Base-by-base conservation (phyloP, 2,329 filamentous ascomycete species). In the Xylariomycetidae sp. region DNA sequence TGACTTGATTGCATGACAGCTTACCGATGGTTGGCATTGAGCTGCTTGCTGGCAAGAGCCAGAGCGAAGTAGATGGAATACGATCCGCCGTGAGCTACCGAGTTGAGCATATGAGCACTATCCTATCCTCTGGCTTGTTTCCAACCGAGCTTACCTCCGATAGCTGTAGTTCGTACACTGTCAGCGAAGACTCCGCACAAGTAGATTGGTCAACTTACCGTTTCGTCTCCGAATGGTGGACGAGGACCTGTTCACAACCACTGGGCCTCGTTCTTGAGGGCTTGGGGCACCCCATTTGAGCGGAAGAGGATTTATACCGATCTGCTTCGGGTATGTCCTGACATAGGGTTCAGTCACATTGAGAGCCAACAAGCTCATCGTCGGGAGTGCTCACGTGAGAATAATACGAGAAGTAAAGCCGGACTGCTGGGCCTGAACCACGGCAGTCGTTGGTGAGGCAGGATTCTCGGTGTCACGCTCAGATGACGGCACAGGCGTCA, bases 11-110 rank as follows among this genome's bases (percentile, higher is more conserved):
- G n/a, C n/a, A n/a, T n/a, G n/a, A n/a, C n/a, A 19, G 15, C 62
- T 34, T 54, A 74, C 73, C 63, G 84, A 62, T 96, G 89, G 48
- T 94, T 82, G 25, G 79, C 72, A 41, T 87, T 79, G 37, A 97
- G 75, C 57, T 97, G 85, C 51, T 90, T 89, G 57, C 87, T 92
- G 15, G 90, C 90, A 45, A 97, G 81, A 10, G 90, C 90, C 17
- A 97, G 74, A 15, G 90, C 90, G 56, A 94, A 88, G 66, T 97
- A 97, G 45, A 96, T 90, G 41, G 87, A 88, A 60, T 98, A 97
- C 4, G 88, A 96, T 37, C 92, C 90, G 44, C 92, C 90, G 78
- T 56, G 41, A 38, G 34, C 45, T 53, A n/a, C n/a, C n/a, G n/a
- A n/a, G n/a, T n/a, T n/a, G n/a, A n/a, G n/a, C n/a, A n/a, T n/a